A percentile compares a stretch with the other conserved stretches of the same genome.
Conservation (phyloP, 768 basidiomycete species). For the Tylopilus rubrobrunneus region DNA sequence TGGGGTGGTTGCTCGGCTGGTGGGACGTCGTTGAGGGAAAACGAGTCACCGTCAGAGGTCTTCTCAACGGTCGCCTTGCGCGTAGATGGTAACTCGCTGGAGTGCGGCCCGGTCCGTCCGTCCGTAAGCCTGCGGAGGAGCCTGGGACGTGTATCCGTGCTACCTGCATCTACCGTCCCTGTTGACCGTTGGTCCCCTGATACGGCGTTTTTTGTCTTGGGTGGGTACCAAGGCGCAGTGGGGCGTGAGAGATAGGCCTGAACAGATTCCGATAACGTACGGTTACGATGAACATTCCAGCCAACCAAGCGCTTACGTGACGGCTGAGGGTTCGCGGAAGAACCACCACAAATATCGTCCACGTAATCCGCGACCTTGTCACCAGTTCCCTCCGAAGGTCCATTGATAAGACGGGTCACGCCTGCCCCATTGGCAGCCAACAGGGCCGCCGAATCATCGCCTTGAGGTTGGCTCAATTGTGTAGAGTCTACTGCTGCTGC, state of each 20-base stretch:
- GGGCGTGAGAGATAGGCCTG: slow-evolving; percentile 40
- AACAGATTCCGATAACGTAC: slow-evolving; percentile 44
- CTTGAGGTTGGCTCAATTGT: neutral
- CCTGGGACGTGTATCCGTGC: neutral
- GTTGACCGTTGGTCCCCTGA: neutral
- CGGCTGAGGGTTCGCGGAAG: slow-evolving; percentile 13
- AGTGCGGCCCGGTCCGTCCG: neutral
- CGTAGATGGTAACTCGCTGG: neutral
- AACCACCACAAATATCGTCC: slow-evolving; percentile 6
- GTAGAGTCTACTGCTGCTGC: neutral
- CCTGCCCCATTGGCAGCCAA: neutral
- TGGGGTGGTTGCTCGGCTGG: neutral
- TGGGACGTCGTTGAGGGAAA: neutral
- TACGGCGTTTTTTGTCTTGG: neutral
- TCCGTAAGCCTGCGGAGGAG: slow-evolving; percentile 5
- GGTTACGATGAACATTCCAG: slow-evolving; percentile 30
- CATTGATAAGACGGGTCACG: neutral
- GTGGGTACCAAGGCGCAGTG: neutral
- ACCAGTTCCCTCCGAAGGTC: neutral
- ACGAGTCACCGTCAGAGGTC: neutral
- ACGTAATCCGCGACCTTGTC: slow-evolving; percentile 5
- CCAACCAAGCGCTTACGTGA: slow-evolving; percentile 20
- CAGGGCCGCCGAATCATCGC: slow-evolving; percentile 2
- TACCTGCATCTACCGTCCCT: neutral
- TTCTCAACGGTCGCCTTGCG: neutral